Evolutionary conservation across 208 protist genomes (phyloP), one percentile per base, ranked within the genome.

Genomic region (Novymonas esmeraldas): DNA sequence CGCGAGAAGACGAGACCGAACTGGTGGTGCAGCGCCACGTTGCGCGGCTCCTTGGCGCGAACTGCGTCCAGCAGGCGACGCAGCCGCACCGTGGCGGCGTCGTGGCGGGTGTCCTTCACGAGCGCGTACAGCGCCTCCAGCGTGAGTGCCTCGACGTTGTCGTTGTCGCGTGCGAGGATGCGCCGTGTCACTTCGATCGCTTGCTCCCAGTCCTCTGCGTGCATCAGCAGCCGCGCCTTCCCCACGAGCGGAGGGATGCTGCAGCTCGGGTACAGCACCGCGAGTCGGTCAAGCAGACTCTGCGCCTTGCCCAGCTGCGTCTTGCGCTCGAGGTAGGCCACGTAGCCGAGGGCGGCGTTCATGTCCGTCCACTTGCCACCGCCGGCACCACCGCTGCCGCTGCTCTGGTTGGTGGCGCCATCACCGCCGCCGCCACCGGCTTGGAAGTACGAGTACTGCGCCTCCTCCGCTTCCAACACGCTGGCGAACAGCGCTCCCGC

Each of bases 181-280:
- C 92, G 86, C 11, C 90, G 82, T 4, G 84, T 89, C 18, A 79
- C 92, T 54, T 98, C 94, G 2, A 82, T 62, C 13, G 84, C 83
- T 73, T 98, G 95, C 11, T 97, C 91, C 97, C 97, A 98, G 64
- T 98, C 94, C 41, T 95, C 94, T 22, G 93, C 84, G 50, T 79
- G 76, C 75, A 98, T 87, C 18, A 97, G 79, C 51, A 97, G 72
- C 4, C 81, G 84, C 18, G 89, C 85, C 73, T 97, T 96, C 22
- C 83, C 74, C n/a, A 93, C 77, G 33, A 95, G 77, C 20, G 70
- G 70, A 2, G 85, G 82, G 13, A 88, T 73, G 10, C 77, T 84
- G 54, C 87, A 89, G 49, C 59, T 78, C 6, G 87, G 87, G 57
- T 91, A 79, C 18, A 69, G 72, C 11, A 93, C 93, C 42, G 93